Base-by-base conservation (phyloP, 768 basidiomycete species). In the Tricholomella constricta region DNA sequence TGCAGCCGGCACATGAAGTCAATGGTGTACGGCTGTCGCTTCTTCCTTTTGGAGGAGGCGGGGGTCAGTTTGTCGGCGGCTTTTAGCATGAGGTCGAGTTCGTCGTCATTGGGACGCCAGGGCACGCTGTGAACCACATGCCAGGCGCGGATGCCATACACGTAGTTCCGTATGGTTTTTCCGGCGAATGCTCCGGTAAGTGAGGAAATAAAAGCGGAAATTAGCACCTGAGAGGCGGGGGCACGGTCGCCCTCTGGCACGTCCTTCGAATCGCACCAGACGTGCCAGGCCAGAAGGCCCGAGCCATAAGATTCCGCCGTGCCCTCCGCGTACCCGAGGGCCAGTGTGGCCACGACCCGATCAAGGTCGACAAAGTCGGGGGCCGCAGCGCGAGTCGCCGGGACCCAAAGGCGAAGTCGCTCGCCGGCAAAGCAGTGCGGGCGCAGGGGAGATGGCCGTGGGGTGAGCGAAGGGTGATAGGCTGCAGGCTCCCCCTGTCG, bases 91-190 rank as follows among this genome's bases (percentile, higher is more conserved):
- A 63, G 51, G 0, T 72, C 62, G 12, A 74, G 27, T 19, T 71
- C 61, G 0, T 41, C 37, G 0, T 64, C 38, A 26, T 73, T 56
- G 1, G 71, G 48, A 0, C 12, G 38, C 72, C 73, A 79, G 0
- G 23, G 38, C 0, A 74, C 4, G 0, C 76, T 64, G 50, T 82
- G 78, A 0, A 80, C 44, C 1, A 72, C 61, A 55, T 82, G 78
- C 79, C 79, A 82, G 2, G 79, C 77, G 1, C 69, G 58, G 1
- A 81, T 41, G 0, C 71, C 73, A 2, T 57, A 54, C 0, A 78
- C 17, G 50, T 75, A 78, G 60, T 78, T 79, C 2, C 45, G 34
- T 0, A 80, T 55, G 0, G 74, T 65, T 11, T 45, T 54, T 0
- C 62, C 65, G 0, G 75, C 51, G 51, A 74, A 75, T 0, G 65